phyloP scores from a whole-genome alignment of 2,329 filamentous ascomycete genomes.

The Fusarium pilosicola region DNA sequence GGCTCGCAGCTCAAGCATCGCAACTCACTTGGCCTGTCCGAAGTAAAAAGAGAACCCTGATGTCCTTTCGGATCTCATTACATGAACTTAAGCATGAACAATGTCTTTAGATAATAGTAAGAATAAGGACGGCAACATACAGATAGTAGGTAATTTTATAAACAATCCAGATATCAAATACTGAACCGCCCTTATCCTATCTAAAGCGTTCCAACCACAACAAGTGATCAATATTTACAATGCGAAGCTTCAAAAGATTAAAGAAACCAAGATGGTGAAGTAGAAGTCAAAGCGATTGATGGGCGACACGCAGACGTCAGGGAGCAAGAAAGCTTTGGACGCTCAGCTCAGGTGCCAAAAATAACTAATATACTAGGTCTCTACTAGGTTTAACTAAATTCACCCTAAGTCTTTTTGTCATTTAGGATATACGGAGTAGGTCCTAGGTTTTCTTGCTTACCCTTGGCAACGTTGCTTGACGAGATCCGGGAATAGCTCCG shows the following conservation, averaged over 20 bases:
- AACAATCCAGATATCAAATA: not conserved
- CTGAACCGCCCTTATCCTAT: accelerated
- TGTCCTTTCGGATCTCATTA: too few species aligned
- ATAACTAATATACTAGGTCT: not conserved
- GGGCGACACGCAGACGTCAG: not conserved
- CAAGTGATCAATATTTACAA: not conserved
- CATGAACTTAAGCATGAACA: not conserved
- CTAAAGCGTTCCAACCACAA: not conserved
- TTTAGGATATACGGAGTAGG: too few species aligned
- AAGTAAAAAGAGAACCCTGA: not conserved
- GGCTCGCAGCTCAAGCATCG: not conserved
- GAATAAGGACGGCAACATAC: not conserved
- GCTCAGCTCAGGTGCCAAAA: not conserved
- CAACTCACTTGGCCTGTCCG: accelerated
- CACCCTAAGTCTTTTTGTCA: not conserved
- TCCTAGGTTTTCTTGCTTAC: not conserved
- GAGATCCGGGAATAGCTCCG: slow-evolving; percentile 17
- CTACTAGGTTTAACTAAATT: not conserved
- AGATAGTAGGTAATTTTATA: not conserved
- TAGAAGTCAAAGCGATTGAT: not conserved
- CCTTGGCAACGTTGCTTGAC: slow-evolving; percentile 22
- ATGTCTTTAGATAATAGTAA: not conserved
- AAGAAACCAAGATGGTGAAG: slow-evolving; percentile 5
- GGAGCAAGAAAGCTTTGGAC: not conserved
- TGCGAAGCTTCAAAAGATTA: too few species aligned